Percentiles rank a stretch among this genome's conserved stretches.
Evolutionary conservation across 2,329 filamentous ascomycete genomes (phyloP).

Genomic region (Passalora sequoiae): DNA sequence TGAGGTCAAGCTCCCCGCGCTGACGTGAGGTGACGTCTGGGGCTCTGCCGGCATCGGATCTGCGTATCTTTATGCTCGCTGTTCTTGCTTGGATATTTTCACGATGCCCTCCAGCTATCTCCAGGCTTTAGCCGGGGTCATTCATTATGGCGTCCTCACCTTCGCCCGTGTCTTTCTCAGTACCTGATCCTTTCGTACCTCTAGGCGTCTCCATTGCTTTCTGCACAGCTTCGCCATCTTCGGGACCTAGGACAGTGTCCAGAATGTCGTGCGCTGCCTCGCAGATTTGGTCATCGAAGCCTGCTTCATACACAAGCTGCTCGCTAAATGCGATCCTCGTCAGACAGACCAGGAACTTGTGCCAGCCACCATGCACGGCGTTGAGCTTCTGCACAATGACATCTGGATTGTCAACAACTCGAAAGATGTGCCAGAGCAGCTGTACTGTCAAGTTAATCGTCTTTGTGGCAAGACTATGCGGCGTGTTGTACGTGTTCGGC

Average conservation of each 20-base stretch:
- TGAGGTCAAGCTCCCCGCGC: neutral
- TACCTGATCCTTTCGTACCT: conserved; percentile 15
- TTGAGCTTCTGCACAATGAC: conserved; percentile 68
- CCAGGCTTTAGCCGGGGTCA: conserved; percentile 15
- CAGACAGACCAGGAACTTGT: conserved; percentile 76
- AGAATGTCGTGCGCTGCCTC: conserved; percentile 78
- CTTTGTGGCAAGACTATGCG: conserved; percentile 40
- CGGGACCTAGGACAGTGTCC: conserved; percentile 73
- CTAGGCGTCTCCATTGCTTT: conserved; percentile 40
- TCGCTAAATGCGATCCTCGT: conserved; percentile 83
- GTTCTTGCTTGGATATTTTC: too few species aligned
- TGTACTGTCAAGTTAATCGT: conserved; percentile 57
- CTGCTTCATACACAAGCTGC: conserved; percentile 68
- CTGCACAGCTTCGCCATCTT: conserved; percentile 62
- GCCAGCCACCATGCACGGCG: conserved; percentile 64
- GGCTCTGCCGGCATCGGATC: too few species aligned
- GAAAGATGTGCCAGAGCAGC: conserved; percentile 57
- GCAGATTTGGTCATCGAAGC: conserved; percentile 70
- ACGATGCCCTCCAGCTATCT: too few species aligned
- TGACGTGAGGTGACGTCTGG: neutral
- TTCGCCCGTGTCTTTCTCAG: conserved; percentile 7
- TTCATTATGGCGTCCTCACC: conserved; percentile 21
- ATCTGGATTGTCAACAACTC: conserved; percentile 52
- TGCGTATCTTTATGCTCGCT: too few species aligned
- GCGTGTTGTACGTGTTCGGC: conserved; percentile 14